Base-by-base conservation (phyloP, 2,329 filamentous ascomycete genomes). In the Colletotrichum sp. region DNA sequence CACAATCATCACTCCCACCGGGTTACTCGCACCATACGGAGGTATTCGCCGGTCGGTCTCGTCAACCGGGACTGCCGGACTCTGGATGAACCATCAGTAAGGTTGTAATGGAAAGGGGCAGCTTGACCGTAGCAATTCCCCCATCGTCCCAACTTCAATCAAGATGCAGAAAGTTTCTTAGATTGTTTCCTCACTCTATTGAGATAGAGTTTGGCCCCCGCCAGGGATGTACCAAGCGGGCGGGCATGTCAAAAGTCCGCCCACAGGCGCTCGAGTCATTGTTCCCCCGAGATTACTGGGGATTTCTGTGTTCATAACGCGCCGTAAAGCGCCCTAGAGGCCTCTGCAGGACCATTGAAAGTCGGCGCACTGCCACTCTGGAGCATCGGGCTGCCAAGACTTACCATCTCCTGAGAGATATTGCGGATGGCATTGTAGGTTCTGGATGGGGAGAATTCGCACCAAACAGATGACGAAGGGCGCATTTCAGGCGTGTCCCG, bases 161-260 rank as follows among this genome's bases (percentile, higher is more conserved):
- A 71, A 72, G 63, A 30, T 57, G 69, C 55, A 63, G 52, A 63
- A 72, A 75, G 69, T 63, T 65, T 68, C 8, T 72, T 59, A 67
- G 16, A 68, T 68, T 68, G 69, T 75, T 72, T 75, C 62, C 39
- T 13, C 30, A 21, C 16, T n/a, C 15, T 36, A 7, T 36, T 24
- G 44, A 49, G 63, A 57, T 67, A 67, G 21, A 67, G 62, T 64
- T 75, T 16, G 39, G 39, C 30, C 8, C 16, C 3, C 10, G 36
- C 62, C 63, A 73, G 64, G 72, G 63, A 36, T 73, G 26, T 59
- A 4, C 73, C 57, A 55, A 72, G 69, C 44, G 10, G 39, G 26
- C 28, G 39, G 73, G 57, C 57, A 16, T 12, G 9, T 7, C 26
- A 16, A 24, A 34, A 21, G 16, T 21, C 36, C 30, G 55, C 44